phyloP scores from a whole-genome alignment of 306 rosid species.

The Rubus idaeus region DNA sequence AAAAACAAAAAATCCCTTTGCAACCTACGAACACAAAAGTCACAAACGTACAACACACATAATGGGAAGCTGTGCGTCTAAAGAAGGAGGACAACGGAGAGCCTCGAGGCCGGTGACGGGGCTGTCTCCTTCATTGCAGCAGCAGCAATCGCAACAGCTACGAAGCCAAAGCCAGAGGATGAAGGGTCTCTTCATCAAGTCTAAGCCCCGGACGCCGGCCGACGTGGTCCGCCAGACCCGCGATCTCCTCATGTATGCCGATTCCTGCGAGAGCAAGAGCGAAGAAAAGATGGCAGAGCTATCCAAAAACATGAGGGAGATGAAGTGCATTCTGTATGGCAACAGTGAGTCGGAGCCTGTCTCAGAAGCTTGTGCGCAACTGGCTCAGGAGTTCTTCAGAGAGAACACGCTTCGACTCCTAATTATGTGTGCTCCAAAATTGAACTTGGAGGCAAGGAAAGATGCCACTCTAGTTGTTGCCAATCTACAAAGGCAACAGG shows the following conservation, averaged over 20 bases:
- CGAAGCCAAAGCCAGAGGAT: slow-evolving; percentile 34
- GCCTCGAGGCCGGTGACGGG: slow-evolving; percentile 41
- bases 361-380: slow-evolving; percentile 83
- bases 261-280: slow-evolving; percentile 73
- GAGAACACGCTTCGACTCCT: slow-evolving; percentile 76
- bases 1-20: neutral
- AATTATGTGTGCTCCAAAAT: slow-evolving; percentile 70
- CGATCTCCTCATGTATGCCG: slow-evolving; percentile 66
- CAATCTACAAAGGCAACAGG: slow-evolving; percentile 94
- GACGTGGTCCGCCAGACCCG: slow-evolving; percentile 87
- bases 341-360: slow-evolving; percentile 96
- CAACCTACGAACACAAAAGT: neutral
- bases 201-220: slow-evolving; percentile 87
- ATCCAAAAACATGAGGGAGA: slow-evolving; percentile 74
- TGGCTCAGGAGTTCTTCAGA: slow-evolving; percentile 87
- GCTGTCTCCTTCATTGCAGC: slow-evolving; percentile 11
- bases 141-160: neutral
- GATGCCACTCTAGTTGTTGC: slow-evolving; percentile 99
- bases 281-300: slow-evolving; percentile 92
- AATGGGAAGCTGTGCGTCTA: slow-evolving; percentile 46
- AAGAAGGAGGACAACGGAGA: slow-evolving; percentile 27
- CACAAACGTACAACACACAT: slow-evolving; percentile 18
- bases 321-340: slow-evolving; percentile 85
- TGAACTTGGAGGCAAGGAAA: slow-evolving; percentile 96
- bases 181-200: slow-evolving; percentile 94